A percentile compares a stretch with the other conserved stretches of the same genome.
Conservation (phyloP, 2,329 filamentous ascomycete genomes). For the Monilinia aucupariae region DNA sequence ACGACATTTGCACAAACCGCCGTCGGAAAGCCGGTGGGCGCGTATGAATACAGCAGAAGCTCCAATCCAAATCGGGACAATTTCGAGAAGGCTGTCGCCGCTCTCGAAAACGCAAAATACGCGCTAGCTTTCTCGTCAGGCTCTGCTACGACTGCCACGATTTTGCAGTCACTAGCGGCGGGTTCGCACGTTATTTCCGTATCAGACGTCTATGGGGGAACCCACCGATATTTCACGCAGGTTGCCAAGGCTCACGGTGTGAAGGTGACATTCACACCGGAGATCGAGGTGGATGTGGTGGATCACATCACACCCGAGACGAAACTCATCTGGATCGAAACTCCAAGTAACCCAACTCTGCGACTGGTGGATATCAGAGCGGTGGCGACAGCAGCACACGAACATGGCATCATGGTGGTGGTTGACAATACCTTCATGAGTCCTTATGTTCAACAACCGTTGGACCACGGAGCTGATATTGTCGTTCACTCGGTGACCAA, state of each 20-base stretch:
- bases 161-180: slow-evolving; percentile 85
- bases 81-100: slow-evolving; percentile 87
- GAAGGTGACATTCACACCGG: slow-evolving; percentile 86
- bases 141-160: slow-evolving; percentile 85
- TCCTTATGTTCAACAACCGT: slow-evolving; percentile 93
- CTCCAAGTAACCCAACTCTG: slow-evolving; percentile 89
- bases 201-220: slow-evolving; percentile 96
- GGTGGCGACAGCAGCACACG: slow-evolving; percentile 76
- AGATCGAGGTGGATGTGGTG: slow-evolving; percentile 82
- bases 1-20: slow-evolving; percentile 92
- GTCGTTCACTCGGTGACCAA: slow-evolving; percentile 97
- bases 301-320: slow-evolving; percentile 83
- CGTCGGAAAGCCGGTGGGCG: slow-evolving; percentile 80
- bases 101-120: slow-evolving; percentile 86
- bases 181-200: slow-evolving; percentile 95
- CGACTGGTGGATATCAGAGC: slow-evolving; percentile 87
- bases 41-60: slow-evolving; percentile 89
- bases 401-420: slow-evolving; percentile 88
- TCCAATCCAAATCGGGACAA: slow-evolving; percentile 93
- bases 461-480: slow-evolving; percentile 92
- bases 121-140: slow-evolving; percentile 93
- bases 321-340: slow-evolving; percentile 95
- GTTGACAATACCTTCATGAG: slow-evolving; percentile 98
- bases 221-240: slow-evolving; percentile 97
- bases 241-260: slow-evolving; percentile 93